These are phyloP conservation scores for Scheffersomyces lignicola DNA, from an alignment of 1,139 yeast genomes.

Conservation along the genomic window DNA sequence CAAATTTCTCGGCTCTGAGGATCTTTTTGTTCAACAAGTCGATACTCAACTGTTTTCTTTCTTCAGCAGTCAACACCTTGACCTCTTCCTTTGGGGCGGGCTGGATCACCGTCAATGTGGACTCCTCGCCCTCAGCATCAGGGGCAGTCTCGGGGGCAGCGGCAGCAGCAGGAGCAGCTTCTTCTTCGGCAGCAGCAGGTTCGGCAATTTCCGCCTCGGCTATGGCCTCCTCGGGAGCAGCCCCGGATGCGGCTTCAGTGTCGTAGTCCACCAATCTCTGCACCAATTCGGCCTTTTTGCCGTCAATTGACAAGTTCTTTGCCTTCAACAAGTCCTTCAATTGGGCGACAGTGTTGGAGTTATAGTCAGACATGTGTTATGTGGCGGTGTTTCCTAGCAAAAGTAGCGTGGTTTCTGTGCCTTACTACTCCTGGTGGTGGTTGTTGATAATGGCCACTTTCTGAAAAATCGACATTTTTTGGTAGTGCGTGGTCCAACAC, in stretches of 20 bases:
- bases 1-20: constrained; percentile 75
- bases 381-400: constrained; percentile 1
- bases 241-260: constrained; percentile 9
- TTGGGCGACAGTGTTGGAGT: constrained; percentile 76
- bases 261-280: constrained; percentile 57
- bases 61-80: constrained; percentile 60
- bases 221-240: constrained; percentile 11
- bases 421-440: neutral
- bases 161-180: constrained; percentile 6
- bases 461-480: constrained; percentile 3
- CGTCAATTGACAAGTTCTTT: constrained; percentile 69
- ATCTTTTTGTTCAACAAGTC: constrained; percentile 68
- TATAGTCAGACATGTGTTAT: constrained; percentile 54
- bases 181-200: constrained; percentile 12
- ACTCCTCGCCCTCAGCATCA: constrained; percentile 11
- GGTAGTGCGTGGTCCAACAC: constrained; percentile 4
- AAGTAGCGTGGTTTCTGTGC: neutral
- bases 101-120: constrained; percentile 15
- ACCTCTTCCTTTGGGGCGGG: constrained; percentile 26
- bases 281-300: constrained; percentile 82
- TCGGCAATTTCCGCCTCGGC: too few species aligned
- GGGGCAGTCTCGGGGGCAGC: constrained; percentile 10
- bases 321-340: constrained; percentile 74
- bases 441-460: neutral
- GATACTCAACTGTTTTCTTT: constrained; percentile 66